Conservation (phyloP, 441 rosid species). For the Bocquillonia castaneifolia region DNA sequence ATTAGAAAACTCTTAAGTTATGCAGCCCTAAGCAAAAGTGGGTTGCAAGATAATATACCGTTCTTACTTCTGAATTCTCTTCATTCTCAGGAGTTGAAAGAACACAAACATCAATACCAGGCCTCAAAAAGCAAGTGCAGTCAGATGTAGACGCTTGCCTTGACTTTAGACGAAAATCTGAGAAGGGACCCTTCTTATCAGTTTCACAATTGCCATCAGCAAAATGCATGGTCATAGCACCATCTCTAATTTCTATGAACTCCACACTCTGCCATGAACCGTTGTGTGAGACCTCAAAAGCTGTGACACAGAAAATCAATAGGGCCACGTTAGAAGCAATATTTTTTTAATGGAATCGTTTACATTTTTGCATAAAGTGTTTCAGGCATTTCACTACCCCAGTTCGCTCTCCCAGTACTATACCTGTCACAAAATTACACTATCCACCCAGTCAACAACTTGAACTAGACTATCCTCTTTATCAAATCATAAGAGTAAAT, state of each 20-base stretch:
- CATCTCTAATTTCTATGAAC: conserved; percentile 47
- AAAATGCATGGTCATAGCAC: conserved; percentile 43
- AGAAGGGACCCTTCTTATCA: conserved; percentile 42
- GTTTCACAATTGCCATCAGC: conserved; percentile 26
- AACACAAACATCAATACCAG: conserved; percentile 70
- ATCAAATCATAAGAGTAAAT: neutral
- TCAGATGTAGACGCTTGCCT: conserved; percentile 59
- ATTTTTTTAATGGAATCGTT: neutral
- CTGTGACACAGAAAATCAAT: conserved; percentile 32
- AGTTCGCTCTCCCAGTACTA: neutral
- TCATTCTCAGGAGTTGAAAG: conserved; percentile 29
- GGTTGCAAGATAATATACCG: conserved; percentile 38
- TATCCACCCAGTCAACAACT: neutral
- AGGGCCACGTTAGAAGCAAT: neutral
- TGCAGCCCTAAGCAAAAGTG: neutral
- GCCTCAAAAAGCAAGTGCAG: conserved; percentile 74
- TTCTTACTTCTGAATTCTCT: conserved; percentile 30
- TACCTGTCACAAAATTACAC: neutral
- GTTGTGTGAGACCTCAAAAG: conserved; percentile 60
- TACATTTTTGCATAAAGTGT: neutral
- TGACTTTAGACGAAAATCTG: conserved; percentile 67
- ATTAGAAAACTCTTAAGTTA: neutral
- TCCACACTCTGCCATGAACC: conserved; percentile 69
- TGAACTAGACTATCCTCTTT: neutral
- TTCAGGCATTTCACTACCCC: neutral